phyloP scores from a whole-genome alignment of 805 yeast genomes.

The Myxozyma neotropica region DNA sequence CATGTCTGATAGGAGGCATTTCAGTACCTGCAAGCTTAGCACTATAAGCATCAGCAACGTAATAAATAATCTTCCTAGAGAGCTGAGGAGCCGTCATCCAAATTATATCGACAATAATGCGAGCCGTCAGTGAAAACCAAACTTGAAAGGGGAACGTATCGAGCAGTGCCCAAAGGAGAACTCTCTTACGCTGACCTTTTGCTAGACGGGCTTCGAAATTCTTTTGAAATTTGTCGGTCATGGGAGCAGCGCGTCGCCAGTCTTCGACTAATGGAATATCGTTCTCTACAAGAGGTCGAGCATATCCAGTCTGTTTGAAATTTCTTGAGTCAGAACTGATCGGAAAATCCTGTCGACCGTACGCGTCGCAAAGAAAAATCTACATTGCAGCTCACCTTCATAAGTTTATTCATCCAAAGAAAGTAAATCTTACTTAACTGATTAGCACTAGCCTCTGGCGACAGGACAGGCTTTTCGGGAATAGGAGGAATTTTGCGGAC shows the following conservation, averaged over 20 bases:
- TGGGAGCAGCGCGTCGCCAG: constrained; percentile 42
- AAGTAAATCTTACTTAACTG: background rate
- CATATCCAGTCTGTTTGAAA: constrained; percentile 51
- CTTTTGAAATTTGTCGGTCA: constrained; percentile 45
- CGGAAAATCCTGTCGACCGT: too few species aligned
- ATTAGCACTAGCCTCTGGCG: constrained; percentile 42
- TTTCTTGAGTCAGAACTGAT: too few species aligned
- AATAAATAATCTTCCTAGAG: constrained; percentile 63
- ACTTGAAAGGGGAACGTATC: constrained; percentile 43
- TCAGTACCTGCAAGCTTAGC: constrained; percentile 39
- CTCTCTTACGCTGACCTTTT: constrained; percentile 37
- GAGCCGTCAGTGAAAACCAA: constrained; percentile 44
- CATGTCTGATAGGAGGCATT: constrained; percentile 51
- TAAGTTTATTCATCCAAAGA: constrained; percentile 1
- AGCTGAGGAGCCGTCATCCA: constrained; percentile 66
- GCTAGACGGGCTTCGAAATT: constrained; percentile 40
- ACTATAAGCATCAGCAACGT: constrained; percentile 55
- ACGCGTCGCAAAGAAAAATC: too few species aligned
- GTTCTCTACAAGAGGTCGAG: constrained; percentile 59
- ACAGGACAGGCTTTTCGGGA: constrained; percentile 30
- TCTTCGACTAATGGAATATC: constrained; percentile 55
- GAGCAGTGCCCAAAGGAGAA: constrained; percentile 43
- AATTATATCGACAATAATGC: constrained; percentile 41
- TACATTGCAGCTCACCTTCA: constrained; percentile 8
- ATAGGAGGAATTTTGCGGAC: constrained; percentile 31